phyloP scores from a whole-genome alignment of 257 asterid genomes.

The Solanum tarijense region DNA sequence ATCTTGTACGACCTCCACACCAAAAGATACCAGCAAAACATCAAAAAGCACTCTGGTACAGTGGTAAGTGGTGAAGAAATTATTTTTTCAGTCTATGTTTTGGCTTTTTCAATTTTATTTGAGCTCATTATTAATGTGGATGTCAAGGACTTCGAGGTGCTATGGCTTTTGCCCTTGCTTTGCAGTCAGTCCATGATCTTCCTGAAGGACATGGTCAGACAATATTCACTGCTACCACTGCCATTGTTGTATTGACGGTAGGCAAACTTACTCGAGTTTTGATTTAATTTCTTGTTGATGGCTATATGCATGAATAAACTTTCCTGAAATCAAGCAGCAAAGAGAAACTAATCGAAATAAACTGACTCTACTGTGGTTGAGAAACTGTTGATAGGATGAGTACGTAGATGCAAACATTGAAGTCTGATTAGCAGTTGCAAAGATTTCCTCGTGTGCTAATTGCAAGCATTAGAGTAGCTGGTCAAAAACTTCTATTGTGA shows the following conservation, averaged over 20 bases:
- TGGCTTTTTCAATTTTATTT: not conserved
- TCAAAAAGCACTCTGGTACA: conserved; percentile 98
- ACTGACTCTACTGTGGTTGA: not conserved
- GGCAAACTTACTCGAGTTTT: not conserved
- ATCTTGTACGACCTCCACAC: conserved; percentile 71
- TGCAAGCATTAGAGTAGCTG: not conserved
- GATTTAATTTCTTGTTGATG: not conserved
- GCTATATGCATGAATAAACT: not conserved
- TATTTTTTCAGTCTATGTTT: not conserved
- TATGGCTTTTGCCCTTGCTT: conserved; percentile 97
- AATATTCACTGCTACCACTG: conserved; percentile 97
- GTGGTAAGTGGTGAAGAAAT: conserved; percentile 53
- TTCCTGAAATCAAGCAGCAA: not conserved
- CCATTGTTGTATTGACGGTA: conserved; percentile 89
- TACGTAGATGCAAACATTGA: not conserved
- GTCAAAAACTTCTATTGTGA: not conserved
- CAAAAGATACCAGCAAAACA: conserved; percentile 83
- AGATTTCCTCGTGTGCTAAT: not conserved
- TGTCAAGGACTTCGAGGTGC: conserved; percentile 95
- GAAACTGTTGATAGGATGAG: not conserved
- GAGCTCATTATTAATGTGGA: conserved; percentile 1
- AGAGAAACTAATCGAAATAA: not conserved
- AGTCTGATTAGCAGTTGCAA: not conserved
- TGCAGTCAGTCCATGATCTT: conserved; percentile 96
- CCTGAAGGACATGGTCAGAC: conserved; percentile 99